Conservation (phyloP, 164 flowering plant genomes). For the Saururus chinensis region DNA sequence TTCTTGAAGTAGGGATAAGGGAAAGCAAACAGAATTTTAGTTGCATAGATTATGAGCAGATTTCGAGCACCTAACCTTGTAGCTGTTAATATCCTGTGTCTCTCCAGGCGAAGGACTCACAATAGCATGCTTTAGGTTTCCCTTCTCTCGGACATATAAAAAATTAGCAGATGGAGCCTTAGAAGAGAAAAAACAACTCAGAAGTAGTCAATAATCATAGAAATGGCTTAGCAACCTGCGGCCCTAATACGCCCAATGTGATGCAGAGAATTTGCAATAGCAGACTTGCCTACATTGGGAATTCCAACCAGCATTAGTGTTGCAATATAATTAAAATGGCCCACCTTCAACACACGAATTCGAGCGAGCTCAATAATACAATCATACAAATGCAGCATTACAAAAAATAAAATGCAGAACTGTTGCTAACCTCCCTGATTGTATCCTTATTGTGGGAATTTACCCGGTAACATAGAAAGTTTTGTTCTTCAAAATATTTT, state of each 20-base stretch:
- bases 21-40: too few species aligned
- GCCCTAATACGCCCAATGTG: conserved; percentile 79
- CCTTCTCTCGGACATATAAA: conserved; percentile 51
- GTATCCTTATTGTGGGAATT: conserved; percentile 74
- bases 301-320: conserved; percentile 78
- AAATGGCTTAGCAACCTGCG: conserved; percentile 37
- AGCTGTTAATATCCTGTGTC: conserved; percentile 69
- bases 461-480: conserved; percentile 32
- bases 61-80: conserved; percentile 37
- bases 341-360: conserved; percentile 40
- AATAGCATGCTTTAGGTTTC: conserved; percentile 62
- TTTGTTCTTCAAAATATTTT: conserved; percentile 35
- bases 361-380: conserved; percentile 17
- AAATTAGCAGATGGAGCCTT: background rate
- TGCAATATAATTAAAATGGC: conserved; percentile 29
- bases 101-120: conserved; percentile 82
- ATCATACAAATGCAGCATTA: background rate
- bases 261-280: conserved; percentile 79
- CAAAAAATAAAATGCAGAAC: background rate
- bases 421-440: conserved; percentile 41
- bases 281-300: conserved; percentile 95
- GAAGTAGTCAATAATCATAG: background rate
- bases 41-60: background rate
- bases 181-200: background rate
- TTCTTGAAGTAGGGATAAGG: background rate